Conservation (phyloP, 1,139 yeast genomes). For the Wickerhamomyces sp. region DNA sequence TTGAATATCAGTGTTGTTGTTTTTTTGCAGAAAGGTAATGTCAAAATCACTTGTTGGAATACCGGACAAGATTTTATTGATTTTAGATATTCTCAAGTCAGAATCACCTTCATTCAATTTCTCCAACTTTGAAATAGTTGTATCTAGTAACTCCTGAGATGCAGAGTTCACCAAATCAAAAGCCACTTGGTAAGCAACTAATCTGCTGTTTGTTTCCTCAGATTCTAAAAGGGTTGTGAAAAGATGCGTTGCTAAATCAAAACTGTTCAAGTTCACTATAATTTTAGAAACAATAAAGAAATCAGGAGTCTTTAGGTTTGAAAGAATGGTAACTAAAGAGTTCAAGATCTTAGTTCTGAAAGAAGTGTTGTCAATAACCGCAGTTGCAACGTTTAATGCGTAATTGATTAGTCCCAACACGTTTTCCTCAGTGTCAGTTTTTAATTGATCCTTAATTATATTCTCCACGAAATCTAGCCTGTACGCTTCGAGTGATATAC, state of each 20-base stretch:
- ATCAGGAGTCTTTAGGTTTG: conserved; percentile 60
- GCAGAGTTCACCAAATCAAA: conserved; percentile 92
- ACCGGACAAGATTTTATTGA: conserved; percentile 77
- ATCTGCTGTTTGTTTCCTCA: conserved; percentile 34
- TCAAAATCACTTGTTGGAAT: conserved; percentile 93
- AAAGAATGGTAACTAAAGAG: conserved; percentile 56
- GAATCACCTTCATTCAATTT: conserved; percentile 40
- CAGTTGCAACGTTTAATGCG: conserved; percentile 70
- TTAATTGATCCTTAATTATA: conserved; percentile 48
- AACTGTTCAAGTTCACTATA: conserved; percentile 82
- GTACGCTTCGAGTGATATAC: conserved; percentile 85
- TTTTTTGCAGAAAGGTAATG: conserved; percentile 79
- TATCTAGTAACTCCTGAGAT: conserved; percentile 82
- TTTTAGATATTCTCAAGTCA: conserved; percentile 38
- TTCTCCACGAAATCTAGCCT: conserved; percentile 76
- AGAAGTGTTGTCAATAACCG: conserved; percentile 56
- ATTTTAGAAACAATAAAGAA: conserved; percentile 82
- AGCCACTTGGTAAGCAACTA: conserved; percentile 88
- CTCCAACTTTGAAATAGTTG: conserved; percentile 40
- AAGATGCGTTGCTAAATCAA: conserved; percentile 59
- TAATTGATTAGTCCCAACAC: conserved; percentile 63
- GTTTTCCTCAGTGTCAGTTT: conserved; percentile 40
- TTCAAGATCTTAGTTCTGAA: conserved; percentile 66
- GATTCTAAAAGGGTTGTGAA: conserved; percentile 54
- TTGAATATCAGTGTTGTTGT: conserved; percentile 82